phyloP scores from a whole-genome alignment of 805 yeast species.

The Metschnikowia hibisci region DNA sequence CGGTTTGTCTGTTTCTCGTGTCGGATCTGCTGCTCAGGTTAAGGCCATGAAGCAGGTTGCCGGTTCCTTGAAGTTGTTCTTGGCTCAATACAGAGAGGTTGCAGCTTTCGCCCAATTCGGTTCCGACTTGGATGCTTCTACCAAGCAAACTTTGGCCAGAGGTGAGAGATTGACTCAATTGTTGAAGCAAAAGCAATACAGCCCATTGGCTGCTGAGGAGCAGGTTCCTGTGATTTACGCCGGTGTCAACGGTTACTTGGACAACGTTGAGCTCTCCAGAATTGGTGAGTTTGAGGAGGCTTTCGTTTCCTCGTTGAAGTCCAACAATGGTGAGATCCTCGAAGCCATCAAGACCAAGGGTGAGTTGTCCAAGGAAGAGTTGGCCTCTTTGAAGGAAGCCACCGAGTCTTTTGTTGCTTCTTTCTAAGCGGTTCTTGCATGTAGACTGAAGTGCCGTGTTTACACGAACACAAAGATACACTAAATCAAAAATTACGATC shows the following conservation, averaged over 20 bases:
- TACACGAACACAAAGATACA: slow-evolving; percentile 17
- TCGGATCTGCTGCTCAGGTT: slow-evolving; percentile 99
- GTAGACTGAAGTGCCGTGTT: slow-evolving; percentile 18
- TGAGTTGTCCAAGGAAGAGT: slow-evolving; percentile 81
- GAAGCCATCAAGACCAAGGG: slow-evolving; percentile 84
- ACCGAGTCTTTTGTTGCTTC: slow-evolving; percentile 92
- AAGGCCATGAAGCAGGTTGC: slow-evolving; percentile 99
- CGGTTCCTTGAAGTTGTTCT: slow-evolving; percentile 99
- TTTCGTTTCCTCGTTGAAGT: slow-evolving; percentile 86
- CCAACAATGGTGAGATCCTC: slow-evolving; percentile 82
- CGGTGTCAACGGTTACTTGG: slow-evolving; percentile 99
- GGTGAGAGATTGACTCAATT: slow-evolving; percentile 99
- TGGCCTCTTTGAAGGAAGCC: slow-evolving; percentile 83
- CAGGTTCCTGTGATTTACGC: slow-evolving; percentile 98
- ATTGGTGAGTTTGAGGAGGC: slow-evolving; percentile 88
- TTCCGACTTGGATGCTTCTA: slow-evolving; percentile 99
- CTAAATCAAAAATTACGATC: slow-evolving; percentile 19
- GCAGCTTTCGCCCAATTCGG: slow-evolving; percentile 99
- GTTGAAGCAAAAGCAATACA: slow-evolving; percentile 95
- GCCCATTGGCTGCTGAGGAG: slow-evolving; percentile 97
- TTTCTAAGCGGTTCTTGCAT: slow-evolving; percentile 44
- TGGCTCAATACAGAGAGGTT: slow-evolving; percentile 99
- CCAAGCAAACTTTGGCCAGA: slow-evolving; percentile 97
- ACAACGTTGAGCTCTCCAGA: slow-evolving; percentile 76
- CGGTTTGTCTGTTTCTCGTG: slow-evolving; percentile 99